Percentiles rank a stretch among this genome's conserved stretches.
Evolutionary conservation across 495 filamentous ascomycete genomes (phyloP).

Genomic region (Annulohypoxylon moriforme): DNA sequence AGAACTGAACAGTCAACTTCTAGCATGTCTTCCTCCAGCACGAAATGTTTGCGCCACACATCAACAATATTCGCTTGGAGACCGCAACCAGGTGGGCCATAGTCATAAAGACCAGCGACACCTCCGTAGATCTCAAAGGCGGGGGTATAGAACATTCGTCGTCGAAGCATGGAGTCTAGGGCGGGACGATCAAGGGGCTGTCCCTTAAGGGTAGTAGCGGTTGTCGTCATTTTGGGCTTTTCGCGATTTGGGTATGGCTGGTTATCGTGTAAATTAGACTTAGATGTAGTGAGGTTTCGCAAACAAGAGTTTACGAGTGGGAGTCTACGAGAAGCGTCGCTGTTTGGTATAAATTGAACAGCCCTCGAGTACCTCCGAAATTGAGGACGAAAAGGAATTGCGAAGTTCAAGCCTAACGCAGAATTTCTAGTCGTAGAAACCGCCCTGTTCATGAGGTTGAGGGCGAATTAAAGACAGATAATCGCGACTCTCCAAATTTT

Average conservation of each 20-base stretch:
- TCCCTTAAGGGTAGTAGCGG: slow-evolving; percentile 83
- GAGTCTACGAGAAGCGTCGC: not conserved
- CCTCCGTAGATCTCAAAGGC: slow-evolving; percentile 95
- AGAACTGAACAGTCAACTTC: slow-evolving; percentile 88
- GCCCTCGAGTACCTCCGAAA: slow-evolving; percentile 10
- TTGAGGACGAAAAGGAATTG: slow-evolving; percentile 9
- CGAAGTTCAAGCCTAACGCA: slow-evolving; percentile 28
- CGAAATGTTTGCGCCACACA: slow-evolving; percentile 91
- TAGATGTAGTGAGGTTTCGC: slow-evolving; percentile 26
- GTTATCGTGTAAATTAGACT: not conserved
- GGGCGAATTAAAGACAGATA: slow-evolving; percentile 11
- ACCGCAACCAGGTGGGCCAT: slow-evolving; percentile 83
- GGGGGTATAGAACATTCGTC: slow-evolving; percentile 93
- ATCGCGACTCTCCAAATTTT: slow-evolving; percentile 31
- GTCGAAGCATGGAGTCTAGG: slow-evolving; percentile 85
- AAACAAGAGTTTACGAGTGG: slow-evolving; percentile 16
- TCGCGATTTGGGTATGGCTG: not conserved
- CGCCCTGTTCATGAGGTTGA: slow-evolving; percentile 26
- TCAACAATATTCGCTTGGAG: slow-evolving; percentile 89
- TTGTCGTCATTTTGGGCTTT: slow-evolving; percentile 51
- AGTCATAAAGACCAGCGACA: slow-evolving; percentile 86
- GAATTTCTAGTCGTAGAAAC: slow-evolving; percentile 18
- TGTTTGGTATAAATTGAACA: slow-evolving; percentile 15
- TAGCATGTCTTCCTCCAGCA: slow-evolving; percentile 90
- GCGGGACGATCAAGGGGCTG: slow-evolving; percentile 83